A percentile compares a stretch with the other conserved stretches of the same genome.
Conservation (phyloP, 2,329 filamentous ascomycete genomes). For the Fusarium virguliforme region DNA sequence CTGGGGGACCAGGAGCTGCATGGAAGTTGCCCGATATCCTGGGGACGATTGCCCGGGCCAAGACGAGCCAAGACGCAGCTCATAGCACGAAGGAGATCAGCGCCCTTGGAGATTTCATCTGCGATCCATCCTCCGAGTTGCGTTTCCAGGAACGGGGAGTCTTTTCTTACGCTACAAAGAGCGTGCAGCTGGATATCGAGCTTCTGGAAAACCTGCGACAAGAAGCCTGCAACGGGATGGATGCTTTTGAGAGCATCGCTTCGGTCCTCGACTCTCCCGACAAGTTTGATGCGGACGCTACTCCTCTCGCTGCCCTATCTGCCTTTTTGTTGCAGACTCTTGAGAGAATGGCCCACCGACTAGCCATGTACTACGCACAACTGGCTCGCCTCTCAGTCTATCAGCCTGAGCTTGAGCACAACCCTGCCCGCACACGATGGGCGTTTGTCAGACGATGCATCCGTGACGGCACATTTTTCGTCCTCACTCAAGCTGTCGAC, state of each 20-base stretch:
- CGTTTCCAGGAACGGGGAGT: slow-evolving; percentile 69
- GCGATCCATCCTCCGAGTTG: slow-evolving; percentile 61
- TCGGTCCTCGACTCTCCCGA: slow-evolving; percentile 36
- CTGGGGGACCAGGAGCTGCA: slow-evolving; percentile 60
- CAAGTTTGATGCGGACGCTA: slow-evolving; percentile 57
- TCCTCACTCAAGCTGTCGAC: slow-evolving; percentile 59
- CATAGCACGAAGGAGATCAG: slow-evolving; percentile 65
- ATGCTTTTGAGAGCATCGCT: slow-evolving; percentile 67
- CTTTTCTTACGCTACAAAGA: slow-evolving; percentile 65
- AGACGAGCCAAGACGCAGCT: slow-evolving; percentile 63
- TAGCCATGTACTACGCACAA: slow-evolving; percentile 68
- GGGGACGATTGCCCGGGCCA: slow-evolving; percentile 47
- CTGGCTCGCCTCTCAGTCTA: slow-evolving; percentile 67
- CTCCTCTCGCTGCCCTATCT: slow-evolving; percentile 59
- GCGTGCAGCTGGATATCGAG: slow-evolving; percentile 67
- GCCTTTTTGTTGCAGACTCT: slow-evolving; percentile 67
- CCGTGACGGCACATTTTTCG: slow-evolving; percentile 67
- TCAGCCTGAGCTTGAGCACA: slow-evolving; percentile 66
- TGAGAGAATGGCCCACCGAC: slow-evolving; percentile 67
- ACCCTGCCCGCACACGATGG: slow-evolving; percentile 69
- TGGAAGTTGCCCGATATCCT: slow-evolving; percentile 55
- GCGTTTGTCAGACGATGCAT: slow-evolving; percentile 65
- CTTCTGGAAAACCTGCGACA: slow-evolving; percentile 69
- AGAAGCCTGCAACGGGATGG: slow-evolving; percentile 69
- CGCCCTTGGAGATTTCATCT: slow-evolving; percentile 66